These are phyloP conservation scores for Symmetrospora coprosmae DNA, from an alignment of 768 basidiomycete genomes.

Conservation along the genomic window DNA sequence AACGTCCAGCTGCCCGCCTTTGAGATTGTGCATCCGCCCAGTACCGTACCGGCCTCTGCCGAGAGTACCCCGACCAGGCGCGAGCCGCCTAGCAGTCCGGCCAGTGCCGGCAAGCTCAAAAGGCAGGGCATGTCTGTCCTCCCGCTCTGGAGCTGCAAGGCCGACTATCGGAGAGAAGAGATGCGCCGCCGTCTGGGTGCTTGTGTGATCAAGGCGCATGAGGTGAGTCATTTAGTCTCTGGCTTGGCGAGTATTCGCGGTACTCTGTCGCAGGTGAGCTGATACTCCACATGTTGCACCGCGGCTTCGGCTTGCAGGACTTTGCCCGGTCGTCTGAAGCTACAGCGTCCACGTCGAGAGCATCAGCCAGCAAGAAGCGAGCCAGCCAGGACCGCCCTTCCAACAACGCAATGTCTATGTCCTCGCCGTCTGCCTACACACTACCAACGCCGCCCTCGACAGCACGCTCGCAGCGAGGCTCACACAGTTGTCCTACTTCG, in stretches of 20 bases:
- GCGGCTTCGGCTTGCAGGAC: no score
- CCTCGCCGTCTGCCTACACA: not conserved
- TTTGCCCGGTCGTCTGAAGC: not conserved
- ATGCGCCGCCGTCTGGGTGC: slow-evolving; percentile 19
- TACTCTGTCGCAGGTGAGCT: no score
- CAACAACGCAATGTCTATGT: not conserved
- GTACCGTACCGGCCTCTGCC: not conserved
- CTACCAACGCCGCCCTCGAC: not conserved
- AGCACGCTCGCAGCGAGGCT: not conserved
- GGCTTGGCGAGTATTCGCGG: no score
- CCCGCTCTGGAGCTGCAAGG: slow-evolving; percentile 26
- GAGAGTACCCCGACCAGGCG: not conserved
- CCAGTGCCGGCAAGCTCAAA: not conserved
- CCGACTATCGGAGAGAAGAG: slow-evolving; percentile 27
- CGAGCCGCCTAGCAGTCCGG: not conserved
- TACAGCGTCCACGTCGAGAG: not conserved
- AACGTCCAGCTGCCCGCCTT: slow-evolving; percentile 29
- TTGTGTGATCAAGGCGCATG: slow-evolving; percentile 18
- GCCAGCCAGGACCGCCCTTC: not conserved
- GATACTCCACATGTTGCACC: no score
- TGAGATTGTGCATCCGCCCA: slow-evolving; percentile 19
- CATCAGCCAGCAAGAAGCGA: not conserved
- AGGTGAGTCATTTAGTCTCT: no score
- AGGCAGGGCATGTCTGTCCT: slow-evolving; percentile 1
- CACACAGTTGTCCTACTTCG: no score